Evolutionary conservation across 345 rosid species (phyloP).

Genomic region (Lenwebbia sp.): DNA sequence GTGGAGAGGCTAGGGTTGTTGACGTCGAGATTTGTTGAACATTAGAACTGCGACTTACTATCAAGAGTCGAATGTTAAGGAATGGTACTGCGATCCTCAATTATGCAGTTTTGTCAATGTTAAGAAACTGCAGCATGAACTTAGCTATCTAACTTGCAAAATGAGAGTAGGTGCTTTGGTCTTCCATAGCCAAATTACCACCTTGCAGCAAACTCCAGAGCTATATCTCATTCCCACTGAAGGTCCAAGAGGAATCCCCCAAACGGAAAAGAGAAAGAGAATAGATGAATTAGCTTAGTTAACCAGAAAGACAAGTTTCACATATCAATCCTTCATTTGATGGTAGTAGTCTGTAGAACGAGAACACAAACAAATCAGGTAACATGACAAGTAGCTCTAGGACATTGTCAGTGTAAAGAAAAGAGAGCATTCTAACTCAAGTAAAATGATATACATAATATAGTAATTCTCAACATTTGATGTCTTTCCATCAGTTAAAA

Average conservation of each 20-base stretch:
- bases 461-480: neutral
- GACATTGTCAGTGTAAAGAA: neutral
- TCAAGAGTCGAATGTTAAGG: neutral
- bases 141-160: neutral
- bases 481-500: neutral
- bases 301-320: neutral
- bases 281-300: neutral
- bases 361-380: neutral
- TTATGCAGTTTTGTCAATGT: neutral
- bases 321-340: neutral
- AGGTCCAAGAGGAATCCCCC: neutral
- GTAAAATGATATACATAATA: neutral
- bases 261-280: neutral
- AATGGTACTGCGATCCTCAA: neutral
- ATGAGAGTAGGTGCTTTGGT: neutral
- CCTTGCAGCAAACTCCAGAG: neutral
- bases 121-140: neutral
- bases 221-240: neutral
- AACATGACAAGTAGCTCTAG: neutral
- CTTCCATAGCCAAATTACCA: neutral
- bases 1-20: neutral
- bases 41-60: neutral
- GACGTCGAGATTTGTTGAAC: neutral
- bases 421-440: neutral
- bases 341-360: neutral